Base-by-base conservation (phyloP, 1,139 yeast species). In the Candida labiduridarum region DNA sequence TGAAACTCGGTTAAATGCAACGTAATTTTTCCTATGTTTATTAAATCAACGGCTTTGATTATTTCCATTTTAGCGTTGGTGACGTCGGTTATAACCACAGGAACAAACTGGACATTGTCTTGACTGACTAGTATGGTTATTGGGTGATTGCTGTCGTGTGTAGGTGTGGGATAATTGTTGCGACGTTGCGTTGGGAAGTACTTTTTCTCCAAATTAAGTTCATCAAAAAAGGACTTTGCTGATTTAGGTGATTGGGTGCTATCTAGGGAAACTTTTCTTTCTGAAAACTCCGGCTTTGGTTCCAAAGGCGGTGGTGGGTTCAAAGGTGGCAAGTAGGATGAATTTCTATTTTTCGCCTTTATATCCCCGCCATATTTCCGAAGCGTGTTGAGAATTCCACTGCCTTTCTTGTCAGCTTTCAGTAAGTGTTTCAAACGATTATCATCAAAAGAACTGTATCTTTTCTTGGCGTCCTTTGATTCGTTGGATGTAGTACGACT, bases 1-100 rank as follows among this genome's bases (percentile, higher is more conserved):
- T 83, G 82, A 62, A 85, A 83, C 44, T 90, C 96, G 0, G 96
- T 88, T 55, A 90, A 67, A 59, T 86, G 91, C 44, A 85, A 72
- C 0, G 83, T 67, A 31, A 82, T 67, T 2, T 46, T 41, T 0
- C 80, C 80, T 5, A 68, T 65, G 11, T 74, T 70, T 6, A 71
- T 65, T 16, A 84, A 59, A 7, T 70, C 77, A 19, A 84, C 62
- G 3, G 69, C 69, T 1, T 68, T 63, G 1, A 75, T 66, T 12
- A 85, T 68, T 52, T 74, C 77, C 35, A 83, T 44, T 29, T 56
- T 62, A 14, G 62, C 65, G 2, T 68, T 71, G 0, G 61, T 64
- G 35, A 50, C 49, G 12, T 49, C 46, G 1, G 53, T 50, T 61
- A 76, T 39, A 67, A 63, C 45, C 1, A 87, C 63, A 0, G 88